Base-by-base conservation (phyloP, 129 eudicot species). In the Glebionis coronaria region DNA sequence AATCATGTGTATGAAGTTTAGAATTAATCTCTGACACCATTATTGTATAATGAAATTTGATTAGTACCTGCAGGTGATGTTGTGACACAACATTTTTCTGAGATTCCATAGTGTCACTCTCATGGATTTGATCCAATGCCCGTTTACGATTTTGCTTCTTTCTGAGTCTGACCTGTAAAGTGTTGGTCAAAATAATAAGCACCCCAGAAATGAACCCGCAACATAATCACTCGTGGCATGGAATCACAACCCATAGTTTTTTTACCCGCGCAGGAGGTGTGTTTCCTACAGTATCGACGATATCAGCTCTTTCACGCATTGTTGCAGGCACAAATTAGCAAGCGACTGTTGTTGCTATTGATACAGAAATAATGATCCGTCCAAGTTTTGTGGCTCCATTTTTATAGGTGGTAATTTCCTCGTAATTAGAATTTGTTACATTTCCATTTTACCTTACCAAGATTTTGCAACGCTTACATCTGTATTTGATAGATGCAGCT, bases 131-230 rank as follows among this genome's bases (percentile, higher is more conserved):
- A 77, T 85, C 79, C 12, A 90, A 56, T 60, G 14, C 45, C 25
- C 82, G 84, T 71, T 74, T 87, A 42, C 87, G 82, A 12, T 47
- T 63, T 54, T 73, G 83, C 77, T 84, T 90, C 76, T 87, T 87
- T 11, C 81, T 72, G 14, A 57, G 63, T 82, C 69, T 71, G 65
- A 87, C 73, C 75, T 87, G 91, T 87, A 90, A 40, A 35, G 87
- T 90, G 82, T 82, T 90, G 42, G 95, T 90, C 66, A 90, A 79
- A 57, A 90, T 90, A 31, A 87, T 70, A 3, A 95, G 97, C 13
- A 77, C 71, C 5, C 92, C 95, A 5, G 73, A 42, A 76, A 87
- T 14, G 83, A 80, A 23, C 97, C 97, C 0, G 97, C 90, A 52
- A 87, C 82, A 72, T 84, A 13, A 90, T 79, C 25, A 80, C 81